These are phyloP conservation scores for Calonectria pteridis DNA, from an alignment of 2,329 filamentous ascomycete species.

Conservation along the genomic window DNA sequence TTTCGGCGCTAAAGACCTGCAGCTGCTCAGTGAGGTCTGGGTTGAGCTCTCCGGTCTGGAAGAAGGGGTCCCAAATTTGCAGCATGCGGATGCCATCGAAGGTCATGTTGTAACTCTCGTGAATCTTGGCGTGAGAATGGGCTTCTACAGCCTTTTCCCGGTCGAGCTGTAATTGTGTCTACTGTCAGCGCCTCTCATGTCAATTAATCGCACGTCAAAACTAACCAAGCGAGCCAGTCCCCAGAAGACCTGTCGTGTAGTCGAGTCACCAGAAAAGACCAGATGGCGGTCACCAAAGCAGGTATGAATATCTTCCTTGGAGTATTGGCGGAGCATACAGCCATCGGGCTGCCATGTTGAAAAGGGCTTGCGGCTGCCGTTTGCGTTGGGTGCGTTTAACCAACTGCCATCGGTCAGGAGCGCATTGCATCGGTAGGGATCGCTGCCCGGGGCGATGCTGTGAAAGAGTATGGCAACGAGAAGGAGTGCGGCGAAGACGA, in stretches of 20 bases:
- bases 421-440: slow-evolving; percentile 67
- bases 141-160: slow-evolving; percentile 32
- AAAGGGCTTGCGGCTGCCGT: slow-evolving; percentile 49
- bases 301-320: slow-evolving; percentile 60
- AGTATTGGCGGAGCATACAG: slow-evolving; percentile 70
- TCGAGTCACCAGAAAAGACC: slow-evolving; percentile 73
- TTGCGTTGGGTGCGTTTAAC: slow-evolving; percentile 50
- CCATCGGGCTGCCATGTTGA: slow-evolving; percentile 70
- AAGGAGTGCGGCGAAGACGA: slow-evolving; percentile 36
- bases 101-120: slow-evolving; percentile 50
- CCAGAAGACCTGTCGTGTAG: slow-evolving; percentile 71
- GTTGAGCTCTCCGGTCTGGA: slow-evolving; percentile 58
- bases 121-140: slow-evolving; percentile 19
- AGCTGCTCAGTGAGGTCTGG: slow-evolving; percentile 38
- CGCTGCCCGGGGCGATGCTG: slow-evolving; percentile 40
- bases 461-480: slow-evolving; percentile 32
- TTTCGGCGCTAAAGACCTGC: slow-evolving; percentile 35
- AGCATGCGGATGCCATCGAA: slow-evolving; percentile 61
- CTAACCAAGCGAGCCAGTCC: slow-evolving; percentile 53
- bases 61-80: slow-evolving; percentile 74
- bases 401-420: slow-evolving; percentile 66
- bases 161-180: slow-evolving; percentile 33
- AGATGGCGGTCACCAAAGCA: slow-evolving; percentile 66
- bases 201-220: neutral
- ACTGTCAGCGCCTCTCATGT: neutral